Percentiles rank a stretch among this genome's conserved stretches.
These are phyloP conservation scores for Diaporthe sp. DNA, from an alignment of 2,329 filamentous ascomycete genomes.

Conservation along the genomic window DNA sequence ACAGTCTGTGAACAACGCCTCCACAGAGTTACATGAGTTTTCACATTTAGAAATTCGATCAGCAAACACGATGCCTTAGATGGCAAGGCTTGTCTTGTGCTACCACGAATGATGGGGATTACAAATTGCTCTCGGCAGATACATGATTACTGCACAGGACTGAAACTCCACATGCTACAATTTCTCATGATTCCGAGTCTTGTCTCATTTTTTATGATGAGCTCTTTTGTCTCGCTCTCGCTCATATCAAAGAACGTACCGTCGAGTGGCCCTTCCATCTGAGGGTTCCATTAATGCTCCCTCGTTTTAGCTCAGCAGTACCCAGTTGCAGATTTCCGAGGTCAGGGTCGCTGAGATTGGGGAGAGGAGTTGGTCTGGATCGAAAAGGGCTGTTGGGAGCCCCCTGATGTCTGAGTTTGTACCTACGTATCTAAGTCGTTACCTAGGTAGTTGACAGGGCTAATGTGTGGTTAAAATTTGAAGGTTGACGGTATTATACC, in stretches of 20 bases:
- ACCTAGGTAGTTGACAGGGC: too few relatives aligned
- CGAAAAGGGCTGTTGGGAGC: neutral
- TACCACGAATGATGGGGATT: neutral
- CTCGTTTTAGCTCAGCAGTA: neutral
- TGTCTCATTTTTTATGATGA: neutral
- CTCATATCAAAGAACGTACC: neutral
- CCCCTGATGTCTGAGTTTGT: neutral
- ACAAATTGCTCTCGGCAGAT: neutral
- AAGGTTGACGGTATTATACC: neutral
- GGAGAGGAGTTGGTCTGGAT: neutral
- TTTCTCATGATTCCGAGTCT: neutral
- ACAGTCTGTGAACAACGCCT: neutral
- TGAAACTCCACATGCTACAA: slow-evolving; percentile 1
- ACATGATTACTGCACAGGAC: neutral
- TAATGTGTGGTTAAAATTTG: neutral
- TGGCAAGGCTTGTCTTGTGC: neutral
- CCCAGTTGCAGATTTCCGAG: neutral
- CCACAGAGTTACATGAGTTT: neutral
- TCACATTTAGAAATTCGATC: neutral
- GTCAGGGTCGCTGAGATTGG: neutral
- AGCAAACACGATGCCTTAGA: neutral
- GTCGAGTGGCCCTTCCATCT: neutral
- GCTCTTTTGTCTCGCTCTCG: neutral
- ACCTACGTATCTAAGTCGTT: too few relatives aligned
- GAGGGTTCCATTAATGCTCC: too few relatives aligned